Evolutionary conservation across 331 rosid genomes (phyloP), one percentile per base, ranked within the genome.

Genomic region (Saraca asoca): DNA sequence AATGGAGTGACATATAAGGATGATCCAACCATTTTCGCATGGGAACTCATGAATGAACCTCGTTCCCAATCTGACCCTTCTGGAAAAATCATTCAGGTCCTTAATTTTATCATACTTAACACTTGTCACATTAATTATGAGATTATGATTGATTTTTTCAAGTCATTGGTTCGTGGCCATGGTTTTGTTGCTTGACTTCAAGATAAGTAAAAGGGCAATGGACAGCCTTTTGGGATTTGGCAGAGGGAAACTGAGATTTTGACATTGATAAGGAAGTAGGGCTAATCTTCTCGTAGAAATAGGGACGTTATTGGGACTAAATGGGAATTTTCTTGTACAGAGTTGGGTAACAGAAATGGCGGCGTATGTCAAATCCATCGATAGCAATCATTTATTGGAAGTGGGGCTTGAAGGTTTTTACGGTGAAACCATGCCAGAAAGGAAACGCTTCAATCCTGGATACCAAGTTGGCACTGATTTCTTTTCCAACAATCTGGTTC

Each of bases 331-430:
- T 20, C 6, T 31, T 12, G 56, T 33, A 16, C 55, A 81, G 81
- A 66, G 56, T 7, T 80, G 79, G 84, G 84, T 67, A 71, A 62
- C 17, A n/a, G 84, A 75, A 71, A 75, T 80, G 81, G 81, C 76
- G 12, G 51, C 76, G 44, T 43, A 56, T 24, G 81, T 80, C 17
- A 75, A 75, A 52, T 75, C 76, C 66, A 67, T 75, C 54, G 84
- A 79, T 15, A 55, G 29, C 4, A 75, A 43, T 5, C 84, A 80
- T 44, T 35, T 80, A 43, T 20, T 80, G 7, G 73, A 75, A 62
- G 53, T 75, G 9, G 84, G 84, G 58, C 69, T 80, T 0, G 81
- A 75, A 68, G 85, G 85, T 8, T 80, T 71, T 55, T 80, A 75
- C 8, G 81, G 79, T n/a, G 72, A 80, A 66, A 35, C 83, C 31